Percentiles rank a stretch among this genome's conserved stretches.
Conservation (phyloP, 2,329 filamentous ascomycete species). For the Hypoxylon sp. region DNA sequence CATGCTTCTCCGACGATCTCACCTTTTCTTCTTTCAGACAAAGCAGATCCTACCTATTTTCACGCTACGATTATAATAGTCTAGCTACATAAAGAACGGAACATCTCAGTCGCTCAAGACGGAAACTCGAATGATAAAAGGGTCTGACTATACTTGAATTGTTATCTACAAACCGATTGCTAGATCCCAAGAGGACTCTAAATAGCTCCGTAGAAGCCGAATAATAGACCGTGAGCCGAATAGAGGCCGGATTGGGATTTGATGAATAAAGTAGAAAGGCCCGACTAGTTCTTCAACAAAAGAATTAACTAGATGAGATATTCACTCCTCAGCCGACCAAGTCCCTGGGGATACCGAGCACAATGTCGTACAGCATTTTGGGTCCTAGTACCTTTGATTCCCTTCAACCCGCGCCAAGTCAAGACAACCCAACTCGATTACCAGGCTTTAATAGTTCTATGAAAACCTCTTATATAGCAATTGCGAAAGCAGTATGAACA, state of each 20-base stretch:
- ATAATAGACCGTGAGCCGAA: background rate
- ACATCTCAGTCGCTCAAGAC: background rate
- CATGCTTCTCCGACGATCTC: slow-evolving; percentile 9
- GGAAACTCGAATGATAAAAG: background rate
- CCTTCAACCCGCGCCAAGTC: background rate
- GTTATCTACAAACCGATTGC: background rate
- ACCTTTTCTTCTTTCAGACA: background rate
- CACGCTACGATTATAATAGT: background rate
- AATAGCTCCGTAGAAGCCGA: background rate
- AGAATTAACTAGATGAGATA: background rate
- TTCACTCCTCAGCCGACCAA: background rate
- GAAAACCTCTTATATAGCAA: slow-evolving; percentile 1
- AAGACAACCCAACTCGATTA: slow-evolving; percentile 12
- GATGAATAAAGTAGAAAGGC: background rate
- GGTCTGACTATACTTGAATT: background rate
- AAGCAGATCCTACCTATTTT: background rate
- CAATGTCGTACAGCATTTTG: background rate
- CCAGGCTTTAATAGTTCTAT: slow-evolving; percentile 11
- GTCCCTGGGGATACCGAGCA: background rate
- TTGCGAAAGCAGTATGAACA: slow-evolving; percentile 20
- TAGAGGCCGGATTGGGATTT: background rate
- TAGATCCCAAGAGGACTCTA: no score
- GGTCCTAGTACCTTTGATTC: background rate
- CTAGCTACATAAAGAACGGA: background rate
- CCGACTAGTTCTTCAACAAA: background rate